Percentiles rank a stretch among this genome's conserved stretches.
Evolutionary conservation across 768 basidiomycete species (phyloP).

Genomic region (Boletus vermiculosoides): DNA sequence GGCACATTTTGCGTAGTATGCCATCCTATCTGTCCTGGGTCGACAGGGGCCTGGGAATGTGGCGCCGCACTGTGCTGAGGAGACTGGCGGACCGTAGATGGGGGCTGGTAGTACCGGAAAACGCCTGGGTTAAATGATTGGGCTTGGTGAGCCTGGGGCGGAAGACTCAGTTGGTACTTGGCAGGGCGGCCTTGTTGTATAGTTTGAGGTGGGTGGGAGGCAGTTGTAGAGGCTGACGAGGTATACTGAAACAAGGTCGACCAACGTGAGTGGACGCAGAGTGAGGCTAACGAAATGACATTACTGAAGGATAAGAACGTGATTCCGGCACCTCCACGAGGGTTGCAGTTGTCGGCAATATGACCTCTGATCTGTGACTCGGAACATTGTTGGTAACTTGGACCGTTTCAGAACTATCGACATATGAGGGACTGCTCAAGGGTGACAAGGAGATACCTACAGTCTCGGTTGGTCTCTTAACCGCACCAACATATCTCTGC

Average conservation of each 20-base stretch:
- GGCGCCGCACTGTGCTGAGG: neutral
- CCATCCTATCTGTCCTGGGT: slow-evolving; percentile 10
- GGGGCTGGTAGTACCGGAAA: slow-evolving; percentile 6
- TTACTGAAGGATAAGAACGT: slow-evolving; percentile 17
- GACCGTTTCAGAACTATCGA: slow-evolving; percentile 15
- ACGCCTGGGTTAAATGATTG: neutral
- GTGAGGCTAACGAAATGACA: neutral
- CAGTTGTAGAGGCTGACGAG: neutral
- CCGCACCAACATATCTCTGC: slow-evolving; percentile 23
- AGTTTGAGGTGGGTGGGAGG: slow-evolving; percentile 1
- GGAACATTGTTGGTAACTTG: slow-evolving; percentile 14
- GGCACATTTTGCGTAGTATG: slow-evolving; percentile 13
- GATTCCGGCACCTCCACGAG: slow-evolving; percentile 33
- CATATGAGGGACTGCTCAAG: neutral
- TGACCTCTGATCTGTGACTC: slow-evolving; percentile 16
- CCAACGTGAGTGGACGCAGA: slow-evolving; percentile 5
- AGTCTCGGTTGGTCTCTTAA: slow-evolving; percentile 11
- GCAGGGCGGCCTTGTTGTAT: slow-evolving; percentile 4
- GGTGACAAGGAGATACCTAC: slow-evolving; percentile 13
- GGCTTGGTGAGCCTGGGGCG: slow-evolving; percentile 1
- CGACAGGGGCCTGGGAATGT: slow-evolving; percentile 1
- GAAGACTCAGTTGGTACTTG: neutral
- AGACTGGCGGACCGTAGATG: neutral
- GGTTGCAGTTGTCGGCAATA: slow-evolving; percentile 35
- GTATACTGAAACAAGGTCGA: slow-evolving; percentile 13